phyloP scores from a whole-genome alignment of 805 yeast species.

The Debaryomyces hansenii region DNA sequence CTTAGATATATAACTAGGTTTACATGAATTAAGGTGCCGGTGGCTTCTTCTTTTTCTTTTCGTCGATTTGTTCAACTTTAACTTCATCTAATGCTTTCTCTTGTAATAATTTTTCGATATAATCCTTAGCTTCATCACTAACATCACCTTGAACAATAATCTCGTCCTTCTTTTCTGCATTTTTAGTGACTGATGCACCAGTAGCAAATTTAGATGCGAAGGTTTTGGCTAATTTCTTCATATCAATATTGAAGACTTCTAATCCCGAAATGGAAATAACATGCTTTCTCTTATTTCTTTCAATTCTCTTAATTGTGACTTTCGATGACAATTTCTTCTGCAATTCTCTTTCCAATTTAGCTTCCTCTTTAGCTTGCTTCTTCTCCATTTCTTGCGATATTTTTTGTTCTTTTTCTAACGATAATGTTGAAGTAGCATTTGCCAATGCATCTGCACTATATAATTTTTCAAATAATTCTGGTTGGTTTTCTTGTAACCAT shows the following conservation, averaged over 20 bases:
- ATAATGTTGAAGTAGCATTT: conserved; percentile 58
- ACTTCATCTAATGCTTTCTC: conserved; percentile 83
- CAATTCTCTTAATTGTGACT: conserved; percentile 81
- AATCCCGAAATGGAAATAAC: conserved; percentile 84
- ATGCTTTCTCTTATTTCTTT: conserved; percentile 85
- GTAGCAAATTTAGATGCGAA: conserved; percentile 95
- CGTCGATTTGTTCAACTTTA: conserved; percentile 86
- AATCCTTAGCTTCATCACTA: conserved; percentile 83
- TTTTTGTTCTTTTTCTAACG: conserved; percentile 77
- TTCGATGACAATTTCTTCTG: conserved; percentile 78
- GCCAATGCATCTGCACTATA: conserved; percentile 63
- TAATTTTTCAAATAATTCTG: conserved; percentile 54
- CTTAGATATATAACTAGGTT: no score
- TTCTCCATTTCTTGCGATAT: conserved; percentile 79
- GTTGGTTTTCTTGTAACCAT: conserved; percentile 68
- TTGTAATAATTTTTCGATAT: conserved; percentile 65
- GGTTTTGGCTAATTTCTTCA: conserved; percentile 87
- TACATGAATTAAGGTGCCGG: not conserved
- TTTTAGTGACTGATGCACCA: conserved; percentile 89
- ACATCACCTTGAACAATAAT: conserved; percentile 93
- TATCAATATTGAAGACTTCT: conserved; percentile 84
- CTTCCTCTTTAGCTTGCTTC: conserved; percentile 83
- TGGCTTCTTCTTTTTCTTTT: conserved; percentile 65
- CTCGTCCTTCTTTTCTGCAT: conserved; percentile 89
- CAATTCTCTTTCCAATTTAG: conserved; percentile 79